phyloP scores from a whole-genome alignment of 441 rosid species.

The Kokia cookei region DNA sequence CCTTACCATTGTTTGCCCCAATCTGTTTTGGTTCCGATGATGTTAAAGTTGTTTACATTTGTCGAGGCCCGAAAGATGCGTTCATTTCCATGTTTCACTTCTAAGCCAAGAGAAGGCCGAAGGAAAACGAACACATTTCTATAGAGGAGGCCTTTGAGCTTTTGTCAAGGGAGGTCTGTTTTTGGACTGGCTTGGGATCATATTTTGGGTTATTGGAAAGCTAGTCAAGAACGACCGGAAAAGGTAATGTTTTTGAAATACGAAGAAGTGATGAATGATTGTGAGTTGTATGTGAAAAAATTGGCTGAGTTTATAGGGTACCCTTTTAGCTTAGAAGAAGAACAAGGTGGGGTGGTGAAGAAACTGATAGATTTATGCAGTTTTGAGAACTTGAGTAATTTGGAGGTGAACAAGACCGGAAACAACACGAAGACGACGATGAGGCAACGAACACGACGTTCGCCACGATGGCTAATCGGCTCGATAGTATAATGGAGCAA shows the following conservation, averaged over 20 bases:
- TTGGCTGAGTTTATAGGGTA: slow-evolving; percentile 21
- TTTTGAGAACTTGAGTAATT: slow-evolving; percentile 21
- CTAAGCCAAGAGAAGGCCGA: neutral
- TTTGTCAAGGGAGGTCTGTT: slow-evolving; percentile 3
- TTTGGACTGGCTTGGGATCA: slow-evolving; percentile 20
- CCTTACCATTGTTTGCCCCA: slow-evolving; percentile 22
- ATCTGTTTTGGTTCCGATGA: slow-evolving; percentile 8
- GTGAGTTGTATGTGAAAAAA: slow-evolving; percentile 7
- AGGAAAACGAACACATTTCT: neutral
- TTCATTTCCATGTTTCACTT: slow-evolving; percentile 27
- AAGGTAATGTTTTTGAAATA: neutral
- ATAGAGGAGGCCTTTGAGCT: slow-evolving; percentile 7
- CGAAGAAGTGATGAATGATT: slow-evolving; percentile 20
- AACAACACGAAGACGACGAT: slow-evolving; percentile 3
- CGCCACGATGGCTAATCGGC: slow-evolving; percentile 25
- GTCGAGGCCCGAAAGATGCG: slow-evolving; percentile 19
- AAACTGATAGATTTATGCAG: slow-evolving; percentile 21
- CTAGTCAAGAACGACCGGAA: neutral
- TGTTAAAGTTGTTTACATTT: slow-evolving; percentile 26
- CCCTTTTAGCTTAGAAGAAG: slow-evolving; percentile 13
- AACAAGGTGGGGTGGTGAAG: slow-evolving; percentile 2
- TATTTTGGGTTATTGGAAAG: slow-evolving; percentile 10
- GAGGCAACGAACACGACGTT: neutral
- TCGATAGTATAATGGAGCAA: slow-evolving; percentile 7
- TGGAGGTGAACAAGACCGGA: slow-evolving; percentile 21